Base-by-base conservation (phyloP, 179 eudicot genomes). In the Actinidia chinensis region DNA sequence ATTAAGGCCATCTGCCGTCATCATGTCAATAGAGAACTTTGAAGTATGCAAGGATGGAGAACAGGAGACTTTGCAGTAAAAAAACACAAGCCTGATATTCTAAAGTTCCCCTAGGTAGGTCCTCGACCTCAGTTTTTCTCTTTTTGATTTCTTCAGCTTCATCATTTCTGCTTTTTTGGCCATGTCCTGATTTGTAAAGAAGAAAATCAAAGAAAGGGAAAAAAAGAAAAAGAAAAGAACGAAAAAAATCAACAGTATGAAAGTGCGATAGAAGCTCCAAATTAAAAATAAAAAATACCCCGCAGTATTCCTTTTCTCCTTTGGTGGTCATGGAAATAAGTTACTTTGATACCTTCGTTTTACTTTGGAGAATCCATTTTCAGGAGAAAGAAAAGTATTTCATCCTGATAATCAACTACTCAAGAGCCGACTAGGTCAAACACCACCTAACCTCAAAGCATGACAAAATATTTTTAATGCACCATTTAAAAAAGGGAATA, bases 121-220 rank as follows among this genome's bases (percentile, higher is more conserved):
- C 83, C 82, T 89, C 83, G 86, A 92, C 80, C 84, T 94, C 47
- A 78, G 69, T 81, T 87, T 78, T 84, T 93, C 83, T 86, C 91
- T 83, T 84, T 81, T 50, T 84, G 84, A 68, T 83, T 84, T 82
- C 83, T 89, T 92, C 97, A 60, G 99, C 98, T 81, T 94, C 97
- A 60, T 91, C 98, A 96, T 94, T 85, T 96, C 99, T 66, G 90
- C 97, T 87, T 92, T 95, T 18, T 94, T 48, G 99, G 99, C 98
- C 98, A 96, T 56, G 98, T 96, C 99, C n/a, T 96, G 80, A 76
- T 60, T 33, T 73, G 56, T 43, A 74, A 74, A 69, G 33, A 23
- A 60, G 50, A 78, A 18, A 44, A 46, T 23, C 8, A 43, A 10
- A 14, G 13, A 14, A 20, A 52, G 14, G 42, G 4, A 50, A 23